Conservation (phyloP, 805 yeast genomes). For the Wickerhamomyces strasburgensis region DNA sequence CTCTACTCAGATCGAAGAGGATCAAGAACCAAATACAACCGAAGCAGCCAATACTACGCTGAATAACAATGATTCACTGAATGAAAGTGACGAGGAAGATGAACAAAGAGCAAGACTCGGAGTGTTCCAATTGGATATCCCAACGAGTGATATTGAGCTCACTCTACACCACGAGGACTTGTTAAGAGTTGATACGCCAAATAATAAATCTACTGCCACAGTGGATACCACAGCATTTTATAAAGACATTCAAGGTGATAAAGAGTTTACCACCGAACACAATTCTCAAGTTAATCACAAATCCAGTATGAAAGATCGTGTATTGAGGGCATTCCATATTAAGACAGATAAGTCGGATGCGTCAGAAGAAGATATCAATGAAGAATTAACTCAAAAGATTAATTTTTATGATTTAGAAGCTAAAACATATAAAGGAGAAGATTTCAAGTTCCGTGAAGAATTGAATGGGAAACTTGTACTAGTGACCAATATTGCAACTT, state of each 20-base stretch:
- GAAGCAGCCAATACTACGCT: no score
- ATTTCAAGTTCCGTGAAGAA: constrained; percentile 47
- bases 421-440: constrained; percentile 51
- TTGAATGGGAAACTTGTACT: constrained; percentile 77
- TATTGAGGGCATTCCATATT: background rate
- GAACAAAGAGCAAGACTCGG: background rate
- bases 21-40: background rate
- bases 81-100: background rate
- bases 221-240: no score
- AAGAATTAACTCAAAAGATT: constrained; percentile 16
- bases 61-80: background rate
- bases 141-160: background rate
- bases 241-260: no score
- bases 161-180: background rate
- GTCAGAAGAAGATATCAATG: background rate
- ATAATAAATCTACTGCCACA: background rate
- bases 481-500: constrained; percentile 84
- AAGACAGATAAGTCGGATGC: background rate
- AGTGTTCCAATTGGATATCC: background rate
- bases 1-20: background rate
- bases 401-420: constrained; percentile 66
- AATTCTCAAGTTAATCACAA: no score
- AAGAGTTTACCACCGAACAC: no score
- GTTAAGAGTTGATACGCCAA: background rate
- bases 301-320: no score